phyloP scores from a whole-genome alignment of 2,329 filamentous ascomycete species.

The Stromatinia cepivora region DNA sequence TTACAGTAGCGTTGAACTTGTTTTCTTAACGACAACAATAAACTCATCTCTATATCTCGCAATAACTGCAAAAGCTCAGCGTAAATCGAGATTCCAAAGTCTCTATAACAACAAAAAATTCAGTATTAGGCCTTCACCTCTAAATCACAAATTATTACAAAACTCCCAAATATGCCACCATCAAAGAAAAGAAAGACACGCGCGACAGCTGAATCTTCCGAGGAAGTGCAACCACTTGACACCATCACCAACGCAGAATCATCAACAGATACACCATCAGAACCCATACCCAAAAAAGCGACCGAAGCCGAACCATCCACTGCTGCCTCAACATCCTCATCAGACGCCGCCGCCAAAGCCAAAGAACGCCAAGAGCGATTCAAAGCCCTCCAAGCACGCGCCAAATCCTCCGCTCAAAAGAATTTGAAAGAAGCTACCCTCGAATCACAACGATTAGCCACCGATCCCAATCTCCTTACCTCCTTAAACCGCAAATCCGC shows the following conservation, averaged over 20 bases:
- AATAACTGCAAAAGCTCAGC: not conserved
- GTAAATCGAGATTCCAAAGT: too few relatives aligned
- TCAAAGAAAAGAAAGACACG: constrained; percentile 50
- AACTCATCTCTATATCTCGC: not conserved
- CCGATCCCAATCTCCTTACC: constrained; percentile 74
- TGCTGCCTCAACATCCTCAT: constrained; percentile 23
- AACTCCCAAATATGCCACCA: constrained; percentile 43
- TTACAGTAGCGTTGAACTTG: not conserved
- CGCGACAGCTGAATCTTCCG: constrained; percentile 31
- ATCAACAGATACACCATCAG: constrained; percentile 24
- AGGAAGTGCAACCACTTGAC: constrained; percentile 22
- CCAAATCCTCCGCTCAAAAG: constrained; percentile 67
- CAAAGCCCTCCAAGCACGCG: constrained; percentile 81
- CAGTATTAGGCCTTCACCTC: constrained; percentile 13
- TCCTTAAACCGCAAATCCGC: constrained; percentile 83
- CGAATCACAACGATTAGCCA: constrained; percentile 76
- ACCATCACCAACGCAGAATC: constrained; percentile 17
- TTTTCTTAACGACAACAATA: constrained; percentile 7
- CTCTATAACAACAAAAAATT: constrained; percentile 11
- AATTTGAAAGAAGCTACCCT: constrained; percentile 83
- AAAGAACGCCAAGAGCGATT: constrained; percentile 77
- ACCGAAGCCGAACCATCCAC: constrained; percentile 1
- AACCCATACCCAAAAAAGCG: not conserved
- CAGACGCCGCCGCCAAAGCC: constrained; percentile 48
- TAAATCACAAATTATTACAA: not conserved